phyloP scores from a whole-genome alignment of 2,329 filamentous ascomycete species.

The Sporothrix brasiliensis region DNA sequence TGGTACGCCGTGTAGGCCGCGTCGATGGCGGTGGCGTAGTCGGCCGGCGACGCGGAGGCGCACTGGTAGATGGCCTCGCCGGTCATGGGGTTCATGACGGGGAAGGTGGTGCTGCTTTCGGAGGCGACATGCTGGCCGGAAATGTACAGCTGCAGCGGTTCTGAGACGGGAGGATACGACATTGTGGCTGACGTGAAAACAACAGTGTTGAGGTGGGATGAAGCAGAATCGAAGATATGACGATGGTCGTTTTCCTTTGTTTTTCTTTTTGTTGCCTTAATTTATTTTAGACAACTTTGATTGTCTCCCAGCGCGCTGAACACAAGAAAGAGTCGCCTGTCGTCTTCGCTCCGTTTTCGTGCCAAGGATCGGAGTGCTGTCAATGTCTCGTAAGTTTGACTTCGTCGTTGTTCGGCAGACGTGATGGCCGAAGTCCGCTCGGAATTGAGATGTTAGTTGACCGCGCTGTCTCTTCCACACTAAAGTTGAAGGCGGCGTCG shows the following conservation, averaged over 20 bases:
- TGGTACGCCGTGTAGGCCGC: slow-evolving; percentile 61
- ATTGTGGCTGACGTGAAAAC: not conserved
- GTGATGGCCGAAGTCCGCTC: not conserved
- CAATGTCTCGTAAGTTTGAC: not conserved
- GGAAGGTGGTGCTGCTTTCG: slow-evolving; percentile 38
- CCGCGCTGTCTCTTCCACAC: too few species aligned
- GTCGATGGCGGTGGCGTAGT: slow-evolving; percentile 54
- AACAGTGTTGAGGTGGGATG: too few species aligned
- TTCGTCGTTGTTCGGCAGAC: not conserved
- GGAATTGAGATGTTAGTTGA: not conserved
- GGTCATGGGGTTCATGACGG: slow-evolving; percentile 42
- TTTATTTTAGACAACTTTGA: not conserved
- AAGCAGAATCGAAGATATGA: not conserved
- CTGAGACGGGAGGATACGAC: slow-evolving; percentile 28
- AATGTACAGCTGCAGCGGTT: slow-evolving; percentile 38
- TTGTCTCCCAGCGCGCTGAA: not conserved
- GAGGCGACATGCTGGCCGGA: slow-evolving; percentile 37
- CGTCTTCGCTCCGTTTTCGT: not conserved
- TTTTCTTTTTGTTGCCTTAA: not conserved
- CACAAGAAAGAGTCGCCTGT: not conserved
- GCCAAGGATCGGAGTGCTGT: not conserved
- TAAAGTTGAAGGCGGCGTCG: not conserved
- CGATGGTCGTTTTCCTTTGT: not conserved
- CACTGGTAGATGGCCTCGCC: slow-evolving; percentile 56
- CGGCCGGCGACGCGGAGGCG: slow-evolving; percentile 57